phyloP scores from a whole-genome alignment of 495 filamentous ascomycete genomes.

The Xylaria castorea region DNA sequence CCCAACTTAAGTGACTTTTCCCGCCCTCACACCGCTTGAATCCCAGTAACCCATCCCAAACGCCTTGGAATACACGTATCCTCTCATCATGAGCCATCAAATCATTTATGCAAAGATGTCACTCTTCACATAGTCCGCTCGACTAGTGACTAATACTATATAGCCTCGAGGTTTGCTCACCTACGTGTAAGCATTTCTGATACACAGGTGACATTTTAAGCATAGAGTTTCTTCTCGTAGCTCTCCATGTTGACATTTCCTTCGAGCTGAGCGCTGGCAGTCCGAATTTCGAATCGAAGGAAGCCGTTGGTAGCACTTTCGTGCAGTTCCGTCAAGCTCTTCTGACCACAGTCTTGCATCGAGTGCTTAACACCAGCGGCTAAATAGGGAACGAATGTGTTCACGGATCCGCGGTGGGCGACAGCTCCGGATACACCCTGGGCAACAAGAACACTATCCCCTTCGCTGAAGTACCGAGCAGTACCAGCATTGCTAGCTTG shows the following conservation, averaged over 20 bases:
- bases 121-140: neutral
- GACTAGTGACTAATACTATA: conserved; percentile 3
- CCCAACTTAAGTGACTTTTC: conserved; percentile 9
- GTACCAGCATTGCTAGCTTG: conserved; percentile 95
- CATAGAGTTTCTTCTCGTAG: conserved; percentile 99
- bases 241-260: conserved; percentile 97
- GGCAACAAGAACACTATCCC: conserved; percentile 89
- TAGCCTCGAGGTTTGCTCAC: neutral
- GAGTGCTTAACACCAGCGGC: conserved; percentile 95
- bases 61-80: conserved; percentile 36
- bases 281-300: conserved; percentile 92
- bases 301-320: conserved; percentile 74
- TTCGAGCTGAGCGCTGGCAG: conserved; percentile 92
- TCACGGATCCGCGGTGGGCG: conserved; percentile 73
- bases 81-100: conserved; percentile 28
- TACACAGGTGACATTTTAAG: conserved; percentile 53
- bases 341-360: conserved; percentile 91
- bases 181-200: conserved; percentile 14
- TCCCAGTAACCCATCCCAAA: conserved; percentile 34
- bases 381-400: conserved; percentile 94
- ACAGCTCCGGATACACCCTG: conserved; percentile 87
- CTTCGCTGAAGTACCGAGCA: conserved; percentile 98
- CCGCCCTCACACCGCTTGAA: conserved; percentile 10
- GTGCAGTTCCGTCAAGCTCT: conserved; percentile 77
- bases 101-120: conserved; percentile 27